Conservation (phyloP, 306 rosid species). For the Cicer arietinum region DNA sequence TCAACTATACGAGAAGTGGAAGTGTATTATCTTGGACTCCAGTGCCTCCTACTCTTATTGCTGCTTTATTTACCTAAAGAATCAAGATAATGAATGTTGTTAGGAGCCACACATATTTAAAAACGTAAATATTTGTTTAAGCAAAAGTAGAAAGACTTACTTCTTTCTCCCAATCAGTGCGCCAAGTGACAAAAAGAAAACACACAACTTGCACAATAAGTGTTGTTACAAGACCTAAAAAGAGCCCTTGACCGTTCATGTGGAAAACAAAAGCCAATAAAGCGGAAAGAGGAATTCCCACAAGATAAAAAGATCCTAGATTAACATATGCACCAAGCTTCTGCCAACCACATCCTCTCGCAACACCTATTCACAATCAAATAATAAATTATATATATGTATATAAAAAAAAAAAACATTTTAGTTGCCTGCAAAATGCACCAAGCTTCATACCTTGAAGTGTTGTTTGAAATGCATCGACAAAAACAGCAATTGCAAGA, state of each 20-base stretch:
- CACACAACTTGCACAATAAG: conserved; percentile 45
- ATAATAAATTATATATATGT: too few relatives aligned
- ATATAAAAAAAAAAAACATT: too few relatives aligned
- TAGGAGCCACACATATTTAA: too few relatives aligned
- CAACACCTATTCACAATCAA: conserved; percentile 32
- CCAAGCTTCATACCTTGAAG: conserved; percentile 30
- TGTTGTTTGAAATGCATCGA: conserved; percentile 55
- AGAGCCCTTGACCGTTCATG: conserved; percentile 48
- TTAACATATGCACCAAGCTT: conserved; percentile 49
- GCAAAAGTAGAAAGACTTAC: conserved; percentile 23
- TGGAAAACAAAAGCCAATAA: conserved; percentile 43
- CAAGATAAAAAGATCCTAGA: conserved; percentile 41
- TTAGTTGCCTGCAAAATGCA: too few relatives aligned
- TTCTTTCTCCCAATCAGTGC: conserved; percentile 55
- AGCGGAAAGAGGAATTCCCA: conserved; percentile 37
- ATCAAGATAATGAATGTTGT: too few relatives aligned
- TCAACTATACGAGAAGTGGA: too few relatives aligned
- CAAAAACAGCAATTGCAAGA: conserved; percentile 30
- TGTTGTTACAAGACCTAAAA: conserved; percentile 50
- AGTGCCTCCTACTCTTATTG: too few relatives aligned
- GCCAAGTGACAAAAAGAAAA: conserved; percentile 40
- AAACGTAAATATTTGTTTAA: too few relatives aligned
- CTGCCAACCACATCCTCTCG: conserved; percentile 53
- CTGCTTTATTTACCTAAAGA: too few relatives aligned
- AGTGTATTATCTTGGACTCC: too few relatives aligned